Base-by-base conservation (phyloP, 306 rosid species). In the Vigna reflexopilosa region DNA sequence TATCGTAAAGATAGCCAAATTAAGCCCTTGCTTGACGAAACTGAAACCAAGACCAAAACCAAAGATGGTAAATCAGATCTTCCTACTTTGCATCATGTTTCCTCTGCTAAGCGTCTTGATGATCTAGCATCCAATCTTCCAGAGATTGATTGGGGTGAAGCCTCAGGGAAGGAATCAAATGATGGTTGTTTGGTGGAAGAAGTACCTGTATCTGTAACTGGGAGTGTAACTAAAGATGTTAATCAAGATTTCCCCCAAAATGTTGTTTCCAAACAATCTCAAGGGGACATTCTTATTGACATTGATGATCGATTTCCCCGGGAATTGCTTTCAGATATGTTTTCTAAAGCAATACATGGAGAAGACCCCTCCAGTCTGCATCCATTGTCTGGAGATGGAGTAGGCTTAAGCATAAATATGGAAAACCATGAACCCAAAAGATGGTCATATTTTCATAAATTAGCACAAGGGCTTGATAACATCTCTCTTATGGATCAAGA, bases 251-350 rank as follows among this genome's bases (percentile, higher is more conserved):
- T 72, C 64, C 75, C 89, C 22, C n/a, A 81, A 8, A 67, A 75
- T 72, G 81, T 47, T 76, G 79, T 66, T 56, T 86, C 98, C 14
- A 57, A 81, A 70, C 82, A 85, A 24, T 72, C 79, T 71, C 92
- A 88, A 72, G 93, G 90, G 58, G 93, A 91, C 86, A 93, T 93
- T 67, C 76, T 84, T 58, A 89, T 93, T 75, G 91, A 93, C 64
- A 93, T 93, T 61, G 91, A 87, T 65, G 97, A 93, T 73, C 88
- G 97, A 51, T 90, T 93, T 77, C 93, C 98, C 75, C 93, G 97
- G 65, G 89, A 90, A 75, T 74, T 91, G 75, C 91, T 93, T 47
- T 88, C 89, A 57, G 98, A 93, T 74, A 86, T 93, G 78, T 93
- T 86, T 79, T 93, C 96, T 77, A 93, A 90, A 90, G 97, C 96